Evolutionary conservation across 768 basidiomycete species (phyloP).

Genomic region (Mrakia hoshinonis): DNA sequence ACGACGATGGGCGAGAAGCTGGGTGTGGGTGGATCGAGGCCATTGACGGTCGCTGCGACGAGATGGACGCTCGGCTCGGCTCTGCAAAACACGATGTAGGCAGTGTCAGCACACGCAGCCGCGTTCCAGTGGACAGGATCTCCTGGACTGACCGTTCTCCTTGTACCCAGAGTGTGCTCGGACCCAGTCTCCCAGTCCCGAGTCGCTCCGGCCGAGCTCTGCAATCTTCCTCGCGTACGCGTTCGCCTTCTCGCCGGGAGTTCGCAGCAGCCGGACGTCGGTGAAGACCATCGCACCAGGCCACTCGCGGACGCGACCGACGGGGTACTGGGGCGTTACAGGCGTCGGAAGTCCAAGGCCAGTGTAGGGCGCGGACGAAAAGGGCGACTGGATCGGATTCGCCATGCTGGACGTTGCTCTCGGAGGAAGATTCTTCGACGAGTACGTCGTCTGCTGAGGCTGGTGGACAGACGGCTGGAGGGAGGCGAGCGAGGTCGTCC

Average conservation of each 20-base stretch:
- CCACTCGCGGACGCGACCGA: constrained; percentile 2
- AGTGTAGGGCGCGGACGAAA: background rate
- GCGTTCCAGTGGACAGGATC: too few relatives aligned
- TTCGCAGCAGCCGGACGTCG: constrained; percentile 54
- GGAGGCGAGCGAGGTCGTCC: constrained; percentile 8
- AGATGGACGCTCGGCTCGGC: background rate
- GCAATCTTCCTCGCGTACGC: constrained; percentile 77
- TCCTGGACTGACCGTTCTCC: background rate
- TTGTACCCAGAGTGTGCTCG: constrained; percentile 3
- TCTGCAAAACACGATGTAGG: background rate
- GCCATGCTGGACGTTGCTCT: background rate
- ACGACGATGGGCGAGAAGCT: background rate
- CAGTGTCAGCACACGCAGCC: background rate
- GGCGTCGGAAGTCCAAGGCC: background rate
- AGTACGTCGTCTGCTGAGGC: background rate
- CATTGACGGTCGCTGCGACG: background rate
- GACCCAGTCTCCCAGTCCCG: constrained; percentile 72
- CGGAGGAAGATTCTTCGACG: constrained; percentile 11
- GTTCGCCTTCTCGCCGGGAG: constrained; percentile 57
- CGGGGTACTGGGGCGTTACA: background rate
- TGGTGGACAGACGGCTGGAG: background rate
- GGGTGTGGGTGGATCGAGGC: background rate
- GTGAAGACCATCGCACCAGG: constrained; percentile 55
- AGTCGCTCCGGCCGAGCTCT: constrained; percentile 64
- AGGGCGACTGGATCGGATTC: background rate